Conservation (phyloP, 257 asterid species). For the Fraxinus excelsior region DNA sequence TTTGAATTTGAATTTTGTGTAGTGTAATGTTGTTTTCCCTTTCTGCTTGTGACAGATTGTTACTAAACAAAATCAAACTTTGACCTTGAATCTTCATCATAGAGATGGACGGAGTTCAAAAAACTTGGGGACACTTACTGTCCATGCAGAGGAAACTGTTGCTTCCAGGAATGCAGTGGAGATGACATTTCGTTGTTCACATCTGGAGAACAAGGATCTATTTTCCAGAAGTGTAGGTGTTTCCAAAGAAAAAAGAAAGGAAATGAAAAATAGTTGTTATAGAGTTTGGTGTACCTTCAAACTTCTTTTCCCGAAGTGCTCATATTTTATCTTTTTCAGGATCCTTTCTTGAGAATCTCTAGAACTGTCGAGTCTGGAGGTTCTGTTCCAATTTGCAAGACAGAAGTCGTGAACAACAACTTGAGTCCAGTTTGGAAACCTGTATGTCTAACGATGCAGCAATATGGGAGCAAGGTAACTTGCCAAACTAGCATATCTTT, state of each 20-base stretch:
- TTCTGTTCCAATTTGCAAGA: slow-evolving; percentile 68
- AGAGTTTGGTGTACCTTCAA: not conserved
- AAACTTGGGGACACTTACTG: slow-evolving; percentile 59
- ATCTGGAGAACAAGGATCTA: slow-evolving; percentile 69
- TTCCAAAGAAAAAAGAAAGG: not conserved
- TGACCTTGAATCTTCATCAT: slow-evolving; percentile 57
- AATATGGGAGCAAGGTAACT: slow-evolving; percentile 57
- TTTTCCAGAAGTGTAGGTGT: slow-evolving; percentile 70
- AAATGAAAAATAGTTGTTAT: not conserved
- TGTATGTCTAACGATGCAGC: slow-evolving; percentile 54
- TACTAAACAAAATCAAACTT: slow-evolving; percentile 47
- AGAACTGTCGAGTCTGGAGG: slow-evolving; percentile 60
- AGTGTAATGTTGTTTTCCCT: not conserved
- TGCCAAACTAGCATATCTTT: slow-evolving; percentile 5
- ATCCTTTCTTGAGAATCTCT: slow-evolving; percentile 82
- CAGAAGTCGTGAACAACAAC: slow-evolving; percentile 78
- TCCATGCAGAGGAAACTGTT: slow-evolving; percentile 69
- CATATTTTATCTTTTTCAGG: slow-evolving; percentile 43
- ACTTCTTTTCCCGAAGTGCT: not conserved
- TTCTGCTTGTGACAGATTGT: slow-evolving; percentile 49
- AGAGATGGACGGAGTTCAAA: slow-evolving; percentile 38
- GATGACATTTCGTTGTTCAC: slow-evolving; percentile 53
- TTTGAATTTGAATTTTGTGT: not conserved
- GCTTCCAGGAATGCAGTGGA: slow-evolving; percentile 65
- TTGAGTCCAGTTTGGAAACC: slow-evolving; percentile 77